A percentile compares a stretch with the other conserved stretches of the same genome.
Conservation (phyloP, 2,329 filamentous ascomycete genomes). For the Fonsecaea multimorphosa region DNA sequence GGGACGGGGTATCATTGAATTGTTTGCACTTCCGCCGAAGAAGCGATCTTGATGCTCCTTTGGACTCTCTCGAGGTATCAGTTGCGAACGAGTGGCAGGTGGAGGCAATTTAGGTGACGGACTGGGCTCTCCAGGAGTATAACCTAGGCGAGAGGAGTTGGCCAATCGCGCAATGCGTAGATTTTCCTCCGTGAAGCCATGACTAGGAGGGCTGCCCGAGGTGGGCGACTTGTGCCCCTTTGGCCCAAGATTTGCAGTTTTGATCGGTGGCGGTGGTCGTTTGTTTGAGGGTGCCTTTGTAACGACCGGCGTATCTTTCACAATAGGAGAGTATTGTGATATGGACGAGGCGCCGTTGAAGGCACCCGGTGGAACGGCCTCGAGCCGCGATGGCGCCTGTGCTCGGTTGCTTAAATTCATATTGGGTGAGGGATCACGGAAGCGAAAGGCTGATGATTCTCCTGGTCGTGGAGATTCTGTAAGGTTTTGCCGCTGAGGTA, state of each 20-base stretch:
- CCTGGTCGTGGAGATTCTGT: conserved; percentile 13
- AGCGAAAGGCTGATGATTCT: conserved; percentile 22
- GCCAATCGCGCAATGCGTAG: conserved; percentile 38
- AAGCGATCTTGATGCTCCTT: conserved; percentile 25
- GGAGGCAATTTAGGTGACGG: conserved; percentile 38
- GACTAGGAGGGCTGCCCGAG: conserved; percentile 23
- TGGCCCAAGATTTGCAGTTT: conserved; percentile 23
- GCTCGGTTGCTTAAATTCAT: conserved; percentile 34
- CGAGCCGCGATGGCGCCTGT: conserved; percentile 35
- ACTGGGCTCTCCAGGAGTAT: conserved; percentile 29
- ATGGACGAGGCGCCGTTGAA: conserved; percentile 39
- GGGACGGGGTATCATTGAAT: background rate
- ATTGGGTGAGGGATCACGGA: conserved; percentile 36
- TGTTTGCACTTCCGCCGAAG: conserved; percentile 15
- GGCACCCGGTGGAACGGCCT: conserved; percentile 35
- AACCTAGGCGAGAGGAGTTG: conserved; percentile 35
- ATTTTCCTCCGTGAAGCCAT: conserved; percentile 35
- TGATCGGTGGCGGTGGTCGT: conserved; percentile 30
- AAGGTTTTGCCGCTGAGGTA: conserved; percentile 7
- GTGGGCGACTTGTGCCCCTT: conserved; percentile 10
- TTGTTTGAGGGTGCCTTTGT: conserved; percentile 8
- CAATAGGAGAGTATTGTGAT: conserved; percentile 40
- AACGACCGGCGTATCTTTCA: conserved; percentile 34
- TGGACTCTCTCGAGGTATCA: conserved; percentile 34
- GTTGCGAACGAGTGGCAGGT: conserved; percentile 36